Base-by-base conservation (phyloP, 2,329 filamentous ascomycete genomes). In the Hawksworthiomyces lignivorus region DNA sequence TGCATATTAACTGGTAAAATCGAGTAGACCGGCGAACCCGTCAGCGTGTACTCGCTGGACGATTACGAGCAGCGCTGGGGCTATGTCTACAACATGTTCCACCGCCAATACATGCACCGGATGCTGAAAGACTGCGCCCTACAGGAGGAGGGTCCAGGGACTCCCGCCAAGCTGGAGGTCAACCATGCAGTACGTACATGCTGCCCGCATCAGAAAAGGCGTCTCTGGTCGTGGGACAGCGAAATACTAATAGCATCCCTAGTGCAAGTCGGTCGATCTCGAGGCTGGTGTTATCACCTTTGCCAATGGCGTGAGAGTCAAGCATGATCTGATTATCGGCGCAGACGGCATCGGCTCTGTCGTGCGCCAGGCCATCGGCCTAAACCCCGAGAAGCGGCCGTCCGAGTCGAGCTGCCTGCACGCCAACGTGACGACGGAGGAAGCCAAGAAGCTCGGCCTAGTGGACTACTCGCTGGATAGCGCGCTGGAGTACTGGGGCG, bases 401-500 rank as follows among this genome's bases (percentile, higher is more conserved):
- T 68, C 79, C 0, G 70, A 75, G 5, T 73, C 71, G 3, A 75
- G 70, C 58, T 84, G 80, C 52, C 63, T 82, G 0, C 80, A 83
- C 55, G 69, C 75, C 47, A 84, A 82, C 54, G 75, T 84, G 42
- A 59, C 59, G 17, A 80, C 78, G 0, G 72, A 75, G 28, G 69
- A 80, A n/a, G 77, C 75, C 1, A 68, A 76, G 22, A 64, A 65
- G 44, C 62, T 75, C 1, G 80, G 80, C 3, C 68, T 84, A 0
- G 68, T 77, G 24, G 76, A 84, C 55, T 83, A 81, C 59, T 77
- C 76, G 0, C 53, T 68, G 26, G 57, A 84, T 60, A 64, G 57
- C 20, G 80, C 79, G 0, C 63, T 85, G 0, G 77, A 85, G 57
- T 84, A 82, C 63, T 84, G 80, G 80, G 81, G 81, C 20, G 81